These are phyloP conservation scores for Colletotrichum falcatum DNA, from an alignment of 2,329 filamentous ascomycete genomes.

Conservation along the genomic window DNA sequence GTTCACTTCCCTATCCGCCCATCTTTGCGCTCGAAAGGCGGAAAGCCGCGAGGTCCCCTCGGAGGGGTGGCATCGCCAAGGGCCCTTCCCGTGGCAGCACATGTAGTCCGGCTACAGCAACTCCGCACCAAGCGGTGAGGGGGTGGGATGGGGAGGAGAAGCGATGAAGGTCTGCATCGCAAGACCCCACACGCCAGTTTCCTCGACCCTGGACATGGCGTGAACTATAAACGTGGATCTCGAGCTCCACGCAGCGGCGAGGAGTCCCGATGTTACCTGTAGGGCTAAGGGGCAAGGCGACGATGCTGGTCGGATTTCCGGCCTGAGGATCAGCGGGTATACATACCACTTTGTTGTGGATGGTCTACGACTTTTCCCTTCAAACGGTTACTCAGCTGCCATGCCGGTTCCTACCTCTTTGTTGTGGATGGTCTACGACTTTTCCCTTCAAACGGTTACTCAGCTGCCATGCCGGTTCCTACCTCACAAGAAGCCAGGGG, in stretches of 20 bases:
- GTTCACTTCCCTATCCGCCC: not conserved
- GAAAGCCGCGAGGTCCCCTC: not conserved
- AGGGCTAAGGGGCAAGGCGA: not conserved
- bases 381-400: not conserved
- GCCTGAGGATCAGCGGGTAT: not conserved
- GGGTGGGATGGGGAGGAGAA: constrained; percentile 8
- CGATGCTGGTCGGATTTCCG: not conserved
- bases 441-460: not conserved
- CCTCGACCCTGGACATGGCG: constrained; percentile 23
- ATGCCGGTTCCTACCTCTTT: not conserved
- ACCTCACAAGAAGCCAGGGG: not conserved
- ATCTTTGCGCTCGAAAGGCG: not conserved
- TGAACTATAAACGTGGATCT: constrained; percentile 28
- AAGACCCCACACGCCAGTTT: constrained; percentile 31
- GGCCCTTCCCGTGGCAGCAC: not conserved
- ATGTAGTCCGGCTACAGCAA: constrained; percentile 9
- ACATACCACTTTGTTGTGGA: not conserved
- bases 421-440: not conserved
- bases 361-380: not conserved
- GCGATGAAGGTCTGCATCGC: constrained; percentile 1
- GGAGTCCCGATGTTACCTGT: no score
- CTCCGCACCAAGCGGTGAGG: constrained; percentile 28
- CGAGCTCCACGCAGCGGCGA: constrained; percentile 16
- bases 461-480: not conserved
- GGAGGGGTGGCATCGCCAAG: not conserved